Evolutionary conservation across 1,284 basidiomycete genomes (phyloP).

Genomic region (Phylloboletellus chloephorus): DNA sequence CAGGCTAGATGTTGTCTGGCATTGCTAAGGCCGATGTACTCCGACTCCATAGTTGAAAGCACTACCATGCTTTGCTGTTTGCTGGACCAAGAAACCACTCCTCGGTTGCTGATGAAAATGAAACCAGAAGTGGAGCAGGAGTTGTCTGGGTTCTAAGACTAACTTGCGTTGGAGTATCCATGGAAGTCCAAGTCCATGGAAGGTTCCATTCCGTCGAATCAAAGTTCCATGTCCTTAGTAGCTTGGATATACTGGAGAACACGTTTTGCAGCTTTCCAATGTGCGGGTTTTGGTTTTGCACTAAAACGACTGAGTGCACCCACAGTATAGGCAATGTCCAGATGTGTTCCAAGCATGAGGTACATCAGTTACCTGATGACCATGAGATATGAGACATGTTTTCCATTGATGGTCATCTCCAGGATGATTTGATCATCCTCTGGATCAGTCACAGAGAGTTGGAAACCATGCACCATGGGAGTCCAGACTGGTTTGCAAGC

Average conservation of each 20-base stretch:
- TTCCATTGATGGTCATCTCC: background rate
- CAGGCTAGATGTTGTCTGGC: slow-evolving; percentile 1
- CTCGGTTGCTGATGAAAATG: background rate
- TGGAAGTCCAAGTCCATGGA: slow-evolving; percentile 9
- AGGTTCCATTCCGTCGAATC: background rate
- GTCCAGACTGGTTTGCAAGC: background rate
- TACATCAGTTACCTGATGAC: slow-evolving; percentile 1
- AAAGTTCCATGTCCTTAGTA: background rate
- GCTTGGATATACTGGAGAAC: background rate
- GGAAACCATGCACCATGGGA: background rate
- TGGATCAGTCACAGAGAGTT: background rate
- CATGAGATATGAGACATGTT: background rate
- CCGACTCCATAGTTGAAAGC: background rate
- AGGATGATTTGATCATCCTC: accelerated
- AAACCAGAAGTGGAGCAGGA: background rate
- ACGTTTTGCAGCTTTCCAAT: slow-evolving; percentile 1
- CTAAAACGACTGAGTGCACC: background rate
- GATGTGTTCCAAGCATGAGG: background rate
- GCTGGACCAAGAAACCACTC: slow-evolving; percentile 1
- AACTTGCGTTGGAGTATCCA: slow-evolving; percentile 3
- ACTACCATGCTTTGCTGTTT: slow-evolving; percentile 1
- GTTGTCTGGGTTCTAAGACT: slow-evolving; percentile 1
- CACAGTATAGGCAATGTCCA: background rate
- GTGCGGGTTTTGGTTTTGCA: too few species aligned
- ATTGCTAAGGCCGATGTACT: slow-evolving; percentile 2